These are phyloP conservation scores for Naematelia aurantialba DNA, from an alignment of 768 basidiomycete species.

Conservation along the genomic window DNA sequence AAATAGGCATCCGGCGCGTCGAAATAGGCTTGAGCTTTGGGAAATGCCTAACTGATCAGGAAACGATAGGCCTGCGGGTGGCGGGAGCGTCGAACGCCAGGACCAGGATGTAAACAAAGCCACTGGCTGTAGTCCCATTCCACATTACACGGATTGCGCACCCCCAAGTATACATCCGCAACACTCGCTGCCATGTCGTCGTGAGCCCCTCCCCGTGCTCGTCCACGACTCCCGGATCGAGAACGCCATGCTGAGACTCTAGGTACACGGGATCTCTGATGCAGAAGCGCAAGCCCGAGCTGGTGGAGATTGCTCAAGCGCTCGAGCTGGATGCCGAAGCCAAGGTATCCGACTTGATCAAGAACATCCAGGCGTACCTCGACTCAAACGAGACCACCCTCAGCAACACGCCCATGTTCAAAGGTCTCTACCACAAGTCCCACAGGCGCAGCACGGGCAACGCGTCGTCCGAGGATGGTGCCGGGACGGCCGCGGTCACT, in stretches of 20 bases:
- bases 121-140: background rate
- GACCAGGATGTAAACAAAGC: background rate
- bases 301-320: conserved; percentile 38
- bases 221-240: background rate
- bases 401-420: conserved; percentile 28
- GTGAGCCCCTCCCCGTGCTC: background rate
- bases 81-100: background rate
- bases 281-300: conserved; percentile 35
- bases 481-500: too few species aligned
- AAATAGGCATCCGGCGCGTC: background rate
- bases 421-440: conserved; percentile 30
- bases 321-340: conserved; percentile 27
- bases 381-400: conserved; percentile 32
- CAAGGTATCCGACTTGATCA: conserved; percentile 28
- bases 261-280: conserved; percentile 27
- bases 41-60: too few species aligned
- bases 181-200: background rate
- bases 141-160: background rate
- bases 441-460: conserved; percentile 3
- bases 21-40: background rate
- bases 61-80: background rate
- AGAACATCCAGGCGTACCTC: conserved; percentile 32
- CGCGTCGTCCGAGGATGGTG: conserved; percentile 5
- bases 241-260: background rate
- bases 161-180: background rate